These are phyloP conservation scores for Coniochaeta prunicola DNA, from an alignment of 2,329 filamentous ascomycete species.

Conservation along the genomic window DNA sequence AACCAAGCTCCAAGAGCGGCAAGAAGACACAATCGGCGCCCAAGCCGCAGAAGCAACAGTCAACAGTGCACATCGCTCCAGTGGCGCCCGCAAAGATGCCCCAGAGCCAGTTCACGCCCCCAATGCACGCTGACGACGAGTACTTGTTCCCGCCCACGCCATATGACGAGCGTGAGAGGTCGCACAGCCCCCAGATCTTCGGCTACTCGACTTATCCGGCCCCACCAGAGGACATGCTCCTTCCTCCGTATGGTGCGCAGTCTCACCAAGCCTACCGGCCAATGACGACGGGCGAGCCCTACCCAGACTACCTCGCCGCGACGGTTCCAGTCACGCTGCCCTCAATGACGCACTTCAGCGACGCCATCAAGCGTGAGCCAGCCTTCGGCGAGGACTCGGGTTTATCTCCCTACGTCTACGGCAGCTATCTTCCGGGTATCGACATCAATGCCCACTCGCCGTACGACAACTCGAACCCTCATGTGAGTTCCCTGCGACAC, in stretches of 20 bases:
- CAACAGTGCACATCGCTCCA: slow-evolving; percentile 13
- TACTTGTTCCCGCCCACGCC: slow-evolving; percentile 48
- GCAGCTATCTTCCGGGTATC: slow-evolving; percentile 53
- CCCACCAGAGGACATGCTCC: slow-evolving; percentile 53
- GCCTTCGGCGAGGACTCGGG: slow-evolving; percentile 48
- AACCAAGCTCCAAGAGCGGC: slow-evolving; percentile 11
- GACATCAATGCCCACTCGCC: slow-evolving; percentile 52
- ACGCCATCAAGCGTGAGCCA: slow-evolving; percentile 60
- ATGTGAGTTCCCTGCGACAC: slow-evolving; percentile 60
- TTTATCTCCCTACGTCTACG: slow-evolving; percentile 61
- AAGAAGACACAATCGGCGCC: slow-evolving; percentile 16
- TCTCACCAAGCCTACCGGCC: slow-evolving; percentile 44
- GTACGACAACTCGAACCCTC: slow-evolving; percentile 63
- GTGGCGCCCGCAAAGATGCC: slow-evolving; percentile 16
- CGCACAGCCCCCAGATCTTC: slow-evolving; percentile 60
- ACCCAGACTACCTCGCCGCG: slow-evolving; percentile 47
- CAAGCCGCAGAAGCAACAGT: neutral
- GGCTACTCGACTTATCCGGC: slow-evolving; percentile 60
- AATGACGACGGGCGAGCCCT: slow-evolving; percentile 42
- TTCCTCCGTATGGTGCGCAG: slow-evolving; percentile 50
- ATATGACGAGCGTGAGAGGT: slow-evolving; percentile 61
- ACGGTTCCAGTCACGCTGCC: slow-evolving; percentile 53
- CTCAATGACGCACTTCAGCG: slow-evolving; percentile 55
- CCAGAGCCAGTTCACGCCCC: slow-evolving; percentile 53
- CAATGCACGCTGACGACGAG: slow-evolving; percentile 56